These are phyloP conservation scores for Phytophthora citrophthora DNA, from an alignment of 352 stramenopile species.

Conservation along the genomic window DNA sequence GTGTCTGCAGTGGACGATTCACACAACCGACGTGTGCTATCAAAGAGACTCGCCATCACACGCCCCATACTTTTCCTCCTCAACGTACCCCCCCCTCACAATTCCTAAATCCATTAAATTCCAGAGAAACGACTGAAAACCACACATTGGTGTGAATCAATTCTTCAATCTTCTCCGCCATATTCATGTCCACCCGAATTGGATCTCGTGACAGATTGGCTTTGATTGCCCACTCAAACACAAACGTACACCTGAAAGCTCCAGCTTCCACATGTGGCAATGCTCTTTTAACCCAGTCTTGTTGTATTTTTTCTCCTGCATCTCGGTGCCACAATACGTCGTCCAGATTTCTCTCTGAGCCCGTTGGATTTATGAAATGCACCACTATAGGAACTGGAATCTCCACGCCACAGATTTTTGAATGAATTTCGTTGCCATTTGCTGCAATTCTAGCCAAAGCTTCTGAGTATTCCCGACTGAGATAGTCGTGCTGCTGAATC, in stretches of 20 bases:
- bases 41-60: no score
- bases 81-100: no score
- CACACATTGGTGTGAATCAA: neutral
- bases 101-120: neutral
- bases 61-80: no score
- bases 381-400: conserved; percentile 1
- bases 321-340: neutral
- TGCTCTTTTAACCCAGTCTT: neutral
- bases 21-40: no score
- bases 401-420: neutral
- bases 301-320: no score
- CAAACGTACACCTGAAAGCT: neutral
- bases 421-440: neutral
- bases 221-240: neutral
- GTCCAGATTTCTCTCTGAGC: neutral
- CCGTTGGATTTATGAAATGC: neutral
- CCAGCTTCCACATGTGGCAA: neutral
- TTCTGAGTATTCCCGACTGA: neutral
- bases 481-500: neutral
- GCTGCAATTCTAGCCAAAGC: conserved; percentile 1
- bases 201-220: no score
- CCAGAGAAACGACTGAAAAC: neutral
- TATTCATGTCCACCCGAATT: neutral
- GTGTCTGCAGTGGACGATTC: no score
- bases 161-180: neutral